A percentile compares a stretch with the other conserved stretches of the same genome.
Conservation (phyloP, 139 green algal species). For the Tetraselmis chui region DNA sequence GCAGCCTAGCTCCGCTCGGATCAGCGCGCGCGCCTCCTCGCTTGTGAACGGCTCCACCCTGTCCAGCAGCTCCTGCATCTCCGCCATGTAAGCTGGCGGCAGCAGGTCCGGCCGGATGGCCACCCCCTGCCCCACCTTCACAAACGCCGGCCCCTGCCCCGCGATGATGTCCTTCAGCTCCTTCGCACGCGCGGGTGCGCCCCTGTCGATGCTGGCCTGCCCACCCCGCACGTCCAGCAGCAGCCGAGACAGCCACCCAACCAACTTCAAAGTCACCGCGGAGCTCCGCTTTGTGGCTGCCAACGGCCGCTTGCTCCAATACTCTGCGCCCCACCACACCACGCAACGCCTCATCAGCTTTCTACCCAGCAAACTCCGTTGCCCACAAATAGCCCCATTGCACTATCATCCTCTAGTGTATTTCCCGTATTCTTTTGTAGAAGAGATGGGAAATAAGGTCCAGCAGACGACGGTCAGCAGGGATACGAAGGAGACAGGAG, state of each 20-base stretch:
- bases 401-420: too few species aligned
- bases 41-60: slow-evolving; percentile 15
- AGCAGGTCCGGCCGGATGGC: slow-evolving; percentile 26
- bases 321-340: too few species aligned
- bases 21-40: background rate
- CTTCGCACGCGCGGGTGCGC: background rate
- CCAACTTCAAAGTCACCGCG: background rate
- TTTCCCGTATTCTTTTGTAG: too few species aligned
- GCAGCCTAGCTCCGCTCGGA: background rate
- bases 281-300: background rate
- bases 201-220: background rate
- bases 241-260: background rate
- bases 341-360: too few species aligned
- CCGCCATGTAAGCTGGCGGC: slow-evolving; percentile 18
- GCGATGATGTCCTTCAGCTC: slow-evolving; percentile 9
- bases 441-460: too few species aligned
- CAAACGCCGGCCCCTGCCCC: slow-evolving; percentile 18
- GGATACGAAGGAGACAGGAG: background rate
- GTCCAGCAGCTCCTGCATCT: slow-evolving; percentile 17
- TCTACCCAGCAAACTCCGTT: too few species aligned
- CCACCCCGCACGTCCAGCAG: background rate
- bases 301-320: background rate
- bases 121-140: slow-evolving; percentile 23
- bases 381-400: too few species aligned
- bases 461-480: too few species aligned